phyloP scores from a whole-genome alignment of 805 yeast genomes.

The Candida gorgasii region DNA sequence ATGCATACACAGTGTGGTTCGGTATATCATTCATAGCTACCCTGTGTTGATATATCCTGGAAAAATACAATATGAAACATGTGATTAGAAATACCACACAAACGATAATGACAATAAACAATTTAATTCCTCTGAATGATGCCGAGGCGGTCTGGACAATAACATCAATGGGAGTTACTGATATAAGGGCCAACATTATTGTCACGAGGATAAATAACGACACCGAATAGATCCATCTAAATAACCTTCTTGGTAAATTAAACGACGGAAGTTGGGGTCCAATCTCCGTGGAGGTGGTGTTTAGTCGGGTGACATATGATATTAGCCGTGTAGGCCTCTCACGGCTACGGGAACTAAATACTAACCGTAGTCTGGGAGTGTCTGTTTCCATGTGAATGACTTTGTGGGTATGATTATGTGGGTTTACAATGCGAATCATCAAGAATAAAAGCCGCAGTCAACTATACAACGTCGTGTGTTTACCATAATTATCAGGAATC shows the following conservation, averaged over 20 bases:
- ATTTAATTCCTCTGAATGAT: slow-evolving; percentile 67
- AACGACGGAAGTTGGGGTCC: slow-evolving; percentile 17
- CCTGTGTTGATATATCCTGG: slow-evolving; percentile 59
- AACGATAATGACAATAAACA: slow-evolving; percentile 76
- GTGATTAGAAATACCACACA: slow-evolving; percentile 59
- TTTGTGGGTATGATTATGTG: neutral
- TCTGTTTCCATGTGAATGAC: neutral
- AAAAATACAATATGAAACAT: slow-evolving; percentile 51
- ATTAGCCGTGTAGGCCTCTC: slow-evolving; percentile 3
- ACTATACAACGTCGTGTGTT: neutral
- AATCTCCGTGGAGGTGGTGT: slow-evolving; percentile 6
- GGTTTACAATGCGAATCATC: neutral
- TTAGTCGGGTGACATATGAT: slow-evolving; percentile 5
- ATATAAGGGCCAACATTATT: slow-evolving; percentile 52
- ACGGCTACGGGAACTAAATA: neutral
- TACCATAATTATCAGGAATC: neutral
- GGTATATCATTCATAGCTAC: slow-evolving; percentile 76
- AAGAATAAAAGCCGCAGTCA: neutral
- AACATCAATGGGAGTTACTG: slow-evolving; percentile 80
- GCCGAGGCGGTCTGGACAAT: slow-evolving; percentile 57
- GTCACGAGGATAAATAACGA: slow-evolving; percentile 25
- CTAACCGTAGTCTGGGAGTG: slow-evolving; percentile 5
- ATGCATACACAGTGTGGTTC: slow-evolving; percentile 58
- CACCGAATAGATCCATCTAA: slow-evolving; percentile 31
- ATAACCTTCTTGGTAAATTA: slow-evolving; percentile 21